Evolutionary conservation across 208 protist genomes (phyloP).

Genomic region (Wallacemonas sp.): DNA sequence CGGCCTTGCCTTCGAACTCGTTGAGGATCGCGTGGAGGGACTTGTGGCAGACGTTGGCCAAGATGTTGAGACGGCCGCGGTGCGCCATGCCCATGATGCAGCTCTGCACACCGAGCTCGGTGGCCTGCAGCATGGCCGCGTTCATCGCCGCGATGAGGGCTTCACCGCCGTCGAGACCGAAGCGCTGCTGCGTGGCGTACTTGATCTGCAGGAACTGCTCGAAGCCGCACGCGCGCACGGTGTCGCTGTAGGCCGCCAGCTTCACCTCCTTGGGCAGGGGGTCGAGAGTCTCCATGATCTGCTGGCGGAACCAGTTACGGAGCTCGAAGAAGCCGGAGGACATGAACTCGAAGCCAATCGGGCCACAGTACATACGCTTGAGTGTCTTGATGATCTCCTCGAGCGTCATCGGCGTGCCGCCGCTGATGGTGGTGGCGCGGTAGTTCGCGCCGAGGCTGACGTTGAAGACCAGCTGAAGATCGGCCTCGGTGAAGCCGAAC

Average conservation of each 20-base stretch:
- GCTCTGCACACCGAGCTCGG: conserved; percentile 81
- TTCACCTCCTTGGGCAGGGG: conserved; percentile 62
- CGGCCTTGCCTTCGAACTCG: conserved; percentile 86
- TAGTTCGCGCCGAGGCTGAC: conserved; percentile 78
- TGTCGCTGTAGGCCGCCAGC: conserved; percentile 64
- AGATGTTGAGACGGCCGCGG: conserved; percentile 96
- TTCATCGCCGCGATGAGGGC: conserved; percentile 96
- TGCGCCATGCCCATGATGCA: conserved; percentile 98
- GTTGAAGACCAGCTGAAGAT: conserved; percentile 80
- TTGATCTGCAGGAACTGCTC: conserved; percentile 94
- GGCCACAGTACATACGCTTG: conserved; percentile 87
- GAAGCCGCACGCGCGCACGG: conserved; percentile 92
- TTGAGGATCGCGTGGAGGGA: conserved; percentile 86
- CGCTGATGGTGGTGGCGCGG: conserved; percentile 73
- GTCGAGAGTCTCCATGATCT: conserved; percentile 78
- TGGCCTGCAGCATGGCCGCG: conserved; percentile 84
- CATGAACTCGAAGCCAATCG: conserved; percentile 97
- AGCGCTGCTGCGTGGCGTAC: conserved; percentile 95
- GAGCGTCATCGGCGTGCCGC: conserved; percentile 73
- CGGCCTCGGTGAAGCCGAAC: conserved; percentile 85
- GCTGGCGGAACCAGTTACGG: conserved; percentile 95
- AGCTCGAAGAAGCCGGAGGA: conserved; percentile 93
- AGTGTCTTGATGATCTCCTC: conserved; percentile 76
- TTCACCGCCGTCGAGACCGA: conserved; percentile 97
- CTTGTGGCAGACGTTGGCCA: conserved; percentile 97